Percentiles rank a stretch among this genome's conserved stretches.
Conservation (phyloP, 2,329 filamentous ascomycete genomes). For the Trichoderma endophyticum region DNA sequence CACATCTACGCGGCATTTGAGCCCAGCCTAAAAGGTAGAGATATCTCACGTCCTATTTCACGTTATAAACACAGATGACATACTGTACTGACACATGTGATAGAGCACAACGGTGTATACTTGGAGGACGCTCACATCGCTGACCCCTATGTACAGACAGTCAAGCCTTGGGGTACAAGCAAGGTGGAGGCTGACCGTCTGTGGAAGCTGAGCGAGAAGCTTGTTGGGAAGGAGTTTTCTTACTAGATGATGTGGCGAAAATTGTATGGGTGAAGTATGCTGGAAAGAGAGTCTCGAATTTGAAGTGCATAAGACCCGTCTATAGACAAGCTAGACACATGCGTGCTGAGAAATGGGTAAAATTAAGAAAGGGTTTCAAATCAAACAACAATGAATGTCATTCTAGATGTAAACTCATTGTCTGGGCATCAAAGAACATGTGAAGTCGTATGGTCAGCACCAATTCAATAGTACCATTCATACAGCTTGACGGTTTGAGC, state of each 20-base stretch:
- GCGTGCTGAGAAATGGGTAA: not conserved
- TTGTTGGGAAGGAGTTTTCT: slow-evolving; percentile 1
- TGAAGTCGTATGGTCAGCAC: too few relatives aligned
- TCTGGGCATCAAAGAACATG: too few relatives aligned
- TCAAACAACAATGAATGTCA: not conserved
- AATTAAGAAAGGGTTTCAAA: accelerated
- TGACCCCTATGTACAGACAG: not conserved
- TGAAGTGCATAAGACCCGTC: not conserved
- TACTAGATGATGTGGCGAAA: not conserved
- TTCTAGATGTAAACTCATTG: too few relatives aligned
- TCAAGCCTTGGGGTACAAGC: slow-evolving; percentile 7
- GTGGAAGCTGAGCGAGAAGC: slow-evolving; percentile 12
- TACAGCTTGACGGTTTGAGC: not conserved
- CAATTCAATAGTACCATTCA: too few relatives aligned
- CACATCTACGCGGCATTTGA: slow-evolving; percentile 14
- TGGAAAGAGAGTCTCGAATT: not conserved
- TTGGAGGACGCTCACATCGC: slow-evolving; percentile 1
- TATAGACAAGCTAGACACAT: not conserved
- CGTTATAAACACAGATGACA: not conserved
- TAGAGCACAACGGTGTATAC: slow-evolving; percentile 1
- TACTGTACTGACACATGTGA: not conserved
- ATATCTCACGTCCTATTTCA: not conserved
- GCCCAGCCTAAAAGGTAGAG: not conserved
- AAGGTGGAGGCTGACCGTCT: slow-evolving; percentile 5
- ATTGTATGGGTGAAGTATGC: not conserved